Evolutionary conservation across 257 asterid genomes (phyloP).

Genomic region (Apocynum venetum): DNA sequence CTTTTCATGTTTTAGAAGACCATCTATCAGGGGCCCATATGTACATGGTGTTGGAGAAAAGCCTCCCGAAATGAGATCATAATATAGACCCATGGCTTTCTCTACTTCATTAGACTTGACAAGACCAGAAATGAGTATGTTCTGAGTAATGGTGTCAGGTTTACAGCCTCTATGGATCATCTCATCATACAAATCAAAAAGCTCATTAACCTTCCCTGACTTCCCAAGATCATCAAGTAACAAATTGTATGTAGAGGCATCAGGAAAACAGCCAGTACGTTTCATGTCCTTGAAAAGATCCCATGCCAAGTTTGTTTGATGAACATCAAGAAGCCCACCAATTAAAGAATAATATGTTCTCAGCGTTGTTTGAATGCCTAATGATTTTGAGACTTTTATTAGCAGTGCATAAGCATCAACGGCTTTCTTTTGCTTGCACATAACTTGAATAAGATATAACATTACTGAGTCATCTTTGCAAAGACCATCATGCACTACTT

Average conservation of each 20-base stretch:
- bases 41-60: slow-evolving; percentile 91
- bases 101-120: slow-evolving; percentile 64
- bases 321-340: slow-evolving; percentile 69
- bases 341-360: slow-evolving; percentile 60
- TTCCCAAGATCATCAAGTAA: slow-evolving; percentile 83
- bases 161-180: slow-evolving; percentile 64
- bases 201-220: slow-evolving; percentile 60
- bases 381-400: slow-evolving; percentile 43
- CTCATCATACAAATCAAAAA: slow-evolving; percentile 61
- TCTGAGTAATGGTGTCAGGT: slow-evolving; percentile 70
- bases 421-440: slow-evolving; percentile 71
- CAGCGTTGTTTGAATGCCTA: slow-evolving; percentile 45
- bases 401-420: slow-evolving; percentile 60
- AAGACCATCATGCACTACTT: slow-evolving; percentile 45
- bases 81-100: slow-evolving; percentile 67
- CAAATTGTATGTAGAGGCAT: slow-evolving; percentile 70
- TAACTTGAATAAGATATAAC: slow-evolving; percentile 51
- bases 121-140: slow-evolving; percentile 80
- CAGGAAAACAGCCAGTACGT: slow-evolving; percentile 51
- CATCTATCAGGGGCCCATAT: slow-evolving; percentile 91
- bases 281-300: slow-evolving; percentile 66
- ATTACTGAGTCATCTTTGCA: slow-evolving; percentile 66
- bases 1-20: slow-evolving; percentile 61
- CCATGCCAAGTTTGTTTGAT: slow-evolving; percentile 62
- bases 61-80: slow-evolving; percentile 72